Base-by-base conservation (phyloP, 2,329 filamentous ascomycete species). In the Nigrospora osmanthi region DNA sequence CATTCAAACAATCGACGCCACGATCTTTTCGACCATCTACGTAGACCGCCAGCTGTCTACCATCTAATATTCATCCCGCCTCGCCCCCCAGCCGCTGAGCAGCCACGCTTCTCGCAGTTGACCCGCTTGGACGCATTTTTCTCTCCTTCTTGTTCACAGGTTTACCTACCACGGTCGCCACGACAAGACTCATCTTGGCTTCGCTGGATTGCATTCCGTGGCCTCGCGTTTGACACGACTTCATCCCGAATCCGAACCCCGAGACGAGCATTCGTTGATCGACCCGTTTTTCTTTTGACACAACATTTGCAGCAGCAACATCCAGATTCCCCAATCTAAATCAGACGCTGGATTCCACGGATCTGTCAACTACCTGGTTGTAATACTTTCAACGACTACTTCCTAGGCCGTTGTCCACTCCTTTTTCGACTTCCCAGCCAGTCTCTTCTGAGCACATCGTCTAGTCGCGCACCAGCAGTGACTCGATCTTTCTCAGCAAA, bases 191-290 rank as follows among this genome's bases (percentile, higher is more conserved):
- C 52, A 58, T 60, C 52, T 57, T 54, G 54, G 56, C 54, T 56
- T 57, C 46, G 49, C 51, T 53, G 50, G 51, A 57, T 55, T 23
- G 47, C 35, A 37, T 56, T 52, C 54, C 35, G 28, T 53, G 54
- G 52, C 59, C 54, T 53, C 51, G 52, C 58, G 57, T 58, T 62
- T 58, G 59, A 62, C 55, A 60, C 58, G 54, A 49, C 51, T 50
- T 53, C 54, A 52, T 46, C 48, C 37, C 40, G 46, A 48, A 44
- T 48, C 50, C 52, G 50, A 43, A 47, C 40, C 19, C 45, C 31
- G 48, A 50, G 49, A 48, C 47, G 47, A 52, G 40, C 50, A 48
- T 51, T 47, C 33, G 42, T 44, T 50, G 54, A 54, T 54, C 52
- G 56, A 40, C 48, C 43, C 37, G 32, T 45, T 49, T 51, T 42